Evolutionary conservation across 176 grass and related monocot species (phyloP), one percentile per base, ranked within the genome.

Genomic region (Avena insularis): DNA sequence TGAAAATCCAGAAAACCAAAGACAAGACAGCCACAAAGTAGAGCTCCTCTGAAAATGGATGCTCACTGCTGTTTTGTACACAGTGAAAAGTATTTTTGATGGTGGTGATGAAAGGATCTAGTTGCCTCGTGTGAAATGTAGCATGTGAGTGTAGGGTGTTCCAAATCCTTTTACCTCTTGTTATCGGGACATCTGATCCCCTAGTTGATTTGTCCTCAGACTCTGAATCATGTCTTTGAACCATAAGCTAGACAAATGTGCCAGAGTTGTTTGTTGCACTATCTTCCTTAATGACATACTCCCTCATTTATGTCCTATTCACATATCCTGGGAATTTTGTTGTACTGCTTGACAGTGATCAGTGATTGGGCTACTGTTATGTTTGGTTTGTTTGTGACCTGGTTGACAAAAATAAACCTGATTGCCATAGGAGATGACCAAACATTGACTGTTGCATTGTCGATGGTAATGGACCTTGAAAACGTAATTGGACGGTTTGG

Each of bases 1-100:
- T 74, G 45, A 74, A 49, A 23, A 74, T 74, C 46, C 45, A 14
- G 45, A 74, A 74, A 25, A 74, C 45, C 45, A 74, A 49, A 14
- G 45, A 49, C n/a, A 75, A 75, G 71, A 74, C 45, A 23, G 12
- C 12, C 71, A 74, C 63, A 66, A 66, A 66, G 63, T 66, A 66
- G 63, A 66, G 63, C 63, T 33, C 63, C 25, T 66, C 63, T 66
- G 63, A 8, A 31, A 48, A 31, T 14, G 62, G 62, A 65, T 66
- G 63, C 27, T 33, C 25, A 66, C 27, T 33, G 63, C 63, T 66
- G 63, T 66, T 66, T 66, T 33, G 63, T 66, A 5, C 27, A 33
- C 21, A 33, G 63, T 66, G 63, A 66, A 66, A 66, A 33, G 63
- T 66, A 66, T 15, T 66, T 66, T 66, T 66, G 63, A 66, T 66